Conservation (phyloP, 139 green algal species). For the Cymbomonas tetramitiformis region DNA sequence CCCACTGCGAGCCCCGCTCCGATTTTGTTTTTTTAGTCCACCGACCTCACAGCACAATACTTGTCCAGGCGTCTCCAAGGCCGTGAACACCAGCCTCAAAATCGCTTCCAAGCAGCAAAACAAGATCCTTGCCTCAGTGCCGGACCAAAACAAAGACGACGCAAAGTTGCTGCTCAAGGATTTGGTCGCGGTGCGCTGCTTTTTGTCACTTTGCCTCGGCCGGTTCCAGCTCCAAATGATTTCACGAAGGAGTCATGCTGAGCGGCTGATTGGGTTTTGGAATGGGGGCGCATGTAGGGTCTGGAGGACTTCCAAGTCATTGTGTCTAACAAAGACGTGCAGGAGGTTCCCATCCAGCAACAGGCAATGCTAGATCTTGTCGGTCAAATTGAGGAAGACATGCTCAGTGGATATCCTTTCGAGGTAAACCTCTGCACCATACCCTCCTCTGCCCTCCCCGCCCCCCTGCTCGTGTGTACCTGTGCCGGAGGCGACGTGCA, state of each 20-base stretch:
- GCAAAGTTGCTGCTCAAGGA: slow-evolving; percentile 2
- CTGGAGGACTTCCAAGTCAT: slow-evolving; percentile 15
- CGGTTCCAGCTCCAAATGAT: too few relatives aligned
- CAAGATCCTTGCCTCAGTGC: slow-evolving; percentile 8
- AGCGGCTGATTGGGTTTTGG: background rate
- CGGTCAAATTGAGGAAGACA: slow-evolving; percentile 23
- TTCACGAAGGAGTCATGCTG: too few relatives aligned
- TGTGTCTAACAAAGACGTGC: slow-evolving; percentile 16
- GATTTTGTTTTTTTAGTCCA: background rate
- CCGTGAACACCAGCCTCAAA: slow-evolving; percentile 6
- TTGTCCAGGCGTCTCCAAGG: background rate
- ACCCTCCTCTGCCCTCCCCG: background rate
- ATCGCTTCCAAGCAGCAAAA: slow-evolving; percentile 3
- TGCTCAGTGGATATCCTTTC: slow-evolving; percentile 17
- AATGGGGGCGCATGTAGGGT: background rate
- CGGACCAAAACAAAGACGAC: background rate
- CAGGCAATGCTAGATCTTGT: slow-evolving; percentile 16
- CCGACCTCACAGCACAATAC: background rate
- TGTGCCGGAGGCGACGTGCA: too few relatives aligned
- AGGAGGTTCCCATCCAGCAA: slow-evolving; percentile 23
- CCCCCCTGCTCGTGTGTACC: background rate
- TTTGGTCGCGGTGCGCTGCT: too few relatives aligned
- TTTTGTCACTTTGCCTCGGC: too few relatives aligned
- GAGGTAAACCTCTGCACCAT: slow-evolving; percentile 3
- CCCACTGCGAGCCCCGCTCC: too few relatives aligned